Conservation (phyloP, 768 basidiomycete species). For the Mycena venus region DNA sequence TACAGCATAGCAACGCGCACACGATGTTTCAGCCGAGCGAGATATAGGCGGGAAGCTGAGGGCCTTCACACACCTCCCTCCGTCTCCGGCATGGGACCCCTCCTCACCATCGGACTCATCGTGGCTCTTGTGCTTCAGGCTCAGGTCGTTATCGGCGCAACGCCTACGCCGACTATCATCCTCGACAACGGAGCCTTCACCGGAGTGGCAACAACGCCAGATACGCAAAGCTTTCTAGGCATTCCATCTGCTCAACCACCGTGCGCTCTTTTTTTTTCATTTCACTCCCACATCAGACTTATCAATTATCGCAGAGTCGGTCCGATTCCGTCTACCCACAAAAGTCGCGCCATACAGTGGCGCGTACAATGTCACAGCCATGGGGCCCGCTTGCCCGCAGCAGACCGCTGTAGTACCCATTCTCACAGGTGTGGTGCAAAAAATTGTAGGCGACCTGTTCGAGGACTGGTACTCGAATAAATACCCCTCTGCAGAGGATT, state of each 20-base stretch:
- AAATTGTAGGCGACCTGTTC: not conserved
- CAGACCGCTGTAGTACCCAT: slow-evolving; percentile 44
- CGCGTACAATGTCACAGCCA: slow-evolving; percentile 50
- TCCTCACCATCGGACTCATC: not conserved
- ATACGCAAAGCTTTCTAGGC: slow-evolving; percentile 17
- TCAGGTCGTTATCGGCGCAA: not conserved
- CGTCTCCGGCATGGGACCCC: not conserved
- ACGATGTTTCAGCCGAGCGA: too few relatives aligned
- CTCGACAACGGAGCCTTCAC: slow-evolving; percentile 14
- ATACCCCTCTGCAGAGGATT: slow-evolving; percentile 49
- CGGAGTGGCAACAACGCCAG: not conserved
- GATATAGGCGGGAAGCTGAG: too few relatives aligned
- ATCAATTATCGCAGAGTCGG: not conserved
- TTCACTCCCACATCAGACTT: not conserved
- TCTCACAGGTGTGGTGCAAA: slow-evolving; percentile 23
- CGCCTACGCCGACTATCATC: not conserved
- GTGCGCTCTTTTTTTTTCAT: not conserved
- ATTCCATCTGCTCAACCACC: slow-evolving; percentile 25
- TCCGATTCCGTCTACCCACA: slow-evolving; percentile 54
- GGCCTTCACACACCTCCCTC: not conserved
- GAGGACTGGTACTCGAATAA: not conserved
- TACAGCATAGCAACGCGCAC: too few relatives aligned
- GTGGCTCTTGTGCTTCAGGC: not conserved
- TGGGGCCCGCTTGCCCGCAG: slow-evolving; percentile 62
- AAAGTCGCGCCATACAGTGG: slow-evolving; percentile 50